Conservation (phyloP, 306 rosid genomes). For the Castanopsis chinensis region DNA sequence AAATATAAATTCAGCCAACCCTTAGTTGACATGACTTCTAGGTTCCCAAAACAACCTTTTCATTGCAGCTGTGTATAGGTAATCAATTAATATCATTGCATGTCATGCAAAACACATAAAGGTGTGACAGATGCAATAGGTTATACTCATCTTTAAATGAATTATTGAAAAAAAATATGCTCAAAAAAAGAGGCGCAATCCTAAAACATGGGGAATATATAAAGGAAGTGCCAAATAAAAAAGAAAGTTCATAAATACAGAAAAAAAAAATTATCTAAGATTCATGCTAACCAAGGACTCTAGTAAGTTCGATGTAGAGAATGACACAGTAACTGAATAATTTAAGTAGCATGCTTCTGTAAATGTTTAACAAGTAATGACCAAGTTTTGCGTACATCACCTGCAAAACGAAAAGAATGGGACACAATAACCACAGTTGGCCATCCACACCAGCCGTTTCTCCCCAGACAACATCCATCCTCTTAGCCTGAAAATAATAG, state of each 20-base stretch:
- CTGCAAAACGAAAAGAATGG: conserved; percentile 88
- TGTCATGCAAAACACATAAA: conserved; percentile 8
- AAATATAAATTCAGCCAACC: background rate
- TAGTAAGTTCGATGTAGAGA: no score
- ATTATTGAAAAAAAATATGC: background rate
- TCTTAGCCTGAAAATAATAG: conserved; percentile 73
- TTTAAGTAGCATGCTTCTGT: background rate
- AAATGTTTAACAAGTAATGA: background rate
- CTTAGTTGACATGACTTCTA: background rate
- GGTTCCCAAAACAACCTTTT: background rate
- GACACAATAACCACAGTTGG: conserved; percentile 93
- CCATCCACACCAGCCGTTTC: conserved; percentile 97
- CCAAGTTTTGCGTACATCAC: conserved; percentile 37
- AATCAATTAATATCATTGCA: conserved; percentile 10
- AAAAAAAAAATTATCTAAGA: no score
- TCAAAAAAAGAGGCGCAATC: background rate
- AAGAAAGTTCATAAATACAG: no score
- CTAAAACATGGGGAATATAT: no score
- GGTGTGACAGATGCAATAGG: background rate
- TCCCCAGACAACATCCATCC: conserved; percentile 99
- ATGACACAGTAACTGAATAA: no score
- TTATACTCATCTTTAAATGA: background rate
- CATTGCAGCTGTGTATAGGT: background rate
- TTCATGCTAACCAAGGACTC: no score
- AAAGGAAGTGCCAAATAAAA: no score